Percentiles rank a stretch among this genome's conserved stretches.
Evolutionary conservation across 768 basidiomycete genomes (phyloP).

Genomic region (Lactarius psammicola): DNA sequence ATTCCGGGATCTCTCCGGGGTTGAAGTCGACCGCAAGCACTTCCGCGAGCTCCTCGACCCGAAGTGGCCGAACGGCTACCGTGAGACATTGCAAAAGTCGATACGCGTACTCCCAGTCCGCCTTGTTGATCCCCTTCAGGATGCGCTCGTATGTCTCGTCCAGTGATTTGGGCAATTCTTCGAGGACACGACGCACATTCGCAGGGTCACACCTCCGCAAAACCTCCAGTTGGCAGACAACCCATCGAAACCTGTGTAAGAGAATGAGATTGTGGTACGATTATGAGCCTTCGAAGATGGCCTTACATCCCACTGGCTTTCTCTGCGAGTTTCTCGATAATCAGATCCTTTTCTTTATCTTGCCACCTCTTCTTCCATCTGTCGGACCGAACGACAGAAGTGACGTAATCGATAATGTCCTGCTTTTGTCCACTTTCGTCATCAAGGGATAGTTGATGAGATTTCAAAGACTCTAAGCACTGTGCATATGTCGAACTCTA

Average conservation of each 20-base stretch:
- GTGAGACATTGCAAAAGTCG: neutral
- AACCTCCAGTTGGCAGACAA: neutral
- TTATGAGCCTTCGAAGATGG: neutral
- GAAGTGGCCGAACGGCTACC: neutral
- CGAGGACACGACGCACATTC: neutral
- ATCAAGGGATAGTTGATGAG: neutral
- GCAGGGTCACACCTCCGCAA: neutral
- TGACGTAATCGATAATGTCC: neutral
- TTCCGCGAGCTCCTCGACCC: conserved; percentile 4
- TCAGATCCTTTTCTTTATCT: neutral
- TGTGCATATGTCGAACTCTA: neutral
- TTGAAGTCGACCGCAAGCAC: neutral
- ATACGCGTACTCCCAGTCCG: neutral
- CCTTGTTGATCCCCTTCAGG: neutral
- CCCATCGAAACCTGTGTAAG: conserved; percentile 6
- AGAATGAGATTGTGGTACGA: neutral
- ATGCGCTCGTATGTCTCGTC: conserved; percentile 4
- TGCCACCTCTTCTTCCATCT: neutral
- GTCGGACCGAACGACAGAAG: neutral
- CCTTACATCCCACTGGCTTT: conserved; percentile 5
- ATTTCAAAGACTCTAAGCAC: neutral
- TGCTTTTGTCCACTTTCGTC: neutral
- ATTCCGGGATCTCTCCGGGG: neutral
- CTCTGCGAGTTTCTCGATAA: neutral
- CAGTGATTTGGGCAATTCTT: neutral